These are phyloP conservation scores for Botryotinia calthae DNA, from an alignment of 2,329 filamentous ascomycete species.

Conservation along the genomic window DNA sequence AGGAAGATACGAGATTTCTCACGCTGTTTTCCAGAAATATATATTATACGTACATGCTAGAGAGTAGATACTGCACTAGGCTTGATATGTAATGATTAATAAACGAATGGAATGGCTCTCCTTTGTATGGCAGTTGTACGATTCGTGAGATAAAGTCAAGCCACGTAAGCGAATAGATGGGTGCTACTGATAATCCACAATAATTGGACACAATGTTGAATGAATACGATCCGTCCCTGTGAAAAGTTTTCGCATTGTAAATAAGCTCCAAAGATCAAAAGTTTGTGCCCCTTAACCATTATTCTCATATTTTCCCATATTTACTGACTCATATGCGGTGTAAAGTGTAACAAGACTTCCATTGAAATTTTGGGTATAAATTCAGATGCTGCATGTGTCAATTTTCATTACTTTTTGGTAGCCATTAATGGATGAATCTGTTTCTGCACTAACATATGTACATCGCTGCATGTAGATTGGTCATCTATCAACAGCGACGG, in stretches of 20 bases:
- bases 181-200: neutral
- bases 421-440: neutral
- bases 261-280: conserved; percentile 1
- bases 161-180: conserved; percentile 5
- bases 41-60: neutral
- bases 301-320: neutral
- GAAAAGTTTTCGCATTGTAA: neutral
- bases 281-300: neutral
- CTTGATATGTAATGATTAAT: neutral
- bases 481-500: neutral
- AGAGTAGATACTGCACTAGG: neutral
- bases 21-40: conserved; percentile 8
- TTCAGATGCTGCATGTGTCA: neutral
- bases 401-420: neutral
- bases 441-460: neutral
- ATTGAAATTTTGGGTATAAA: neutral
- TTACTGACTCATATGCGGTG: neutral
- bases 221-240: conserved; percentile 9
- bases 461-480: neutral
- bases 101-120: neutral
- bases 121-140: neutral
- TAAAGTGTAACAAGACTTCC: neutral
- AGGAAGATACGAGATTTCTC: conserved; percentile 16
- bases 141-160: neutral
- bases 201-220: neutral